phyloP scores from a whole-genome alignment of 345 rosid species.

The Syzygium aqueum region DNA sequence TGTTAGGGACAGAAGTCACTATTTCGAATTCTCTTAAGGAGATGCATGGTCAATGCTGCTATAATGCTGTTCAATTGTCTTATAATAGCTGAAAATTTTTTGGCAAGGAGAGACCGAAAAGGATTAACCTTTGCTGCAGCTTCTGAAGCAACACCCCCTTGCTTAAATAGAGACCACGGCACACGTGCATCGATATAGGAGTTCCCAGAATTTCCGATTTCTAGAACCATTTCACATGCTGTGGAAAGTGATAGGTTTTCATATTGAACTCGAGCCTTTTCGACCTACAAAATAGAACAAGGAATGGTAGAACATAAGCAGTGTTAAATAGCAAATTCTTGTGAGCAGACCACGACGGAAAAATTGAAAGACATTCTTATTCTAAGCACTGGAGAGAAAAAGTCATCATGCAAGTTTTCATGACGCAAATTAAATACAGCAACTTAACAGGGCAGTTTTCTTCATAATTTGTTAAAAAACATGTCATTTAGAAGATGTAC shows the following conservation, averaged over 20 bases:
- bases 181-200: constrained; percentile 68
- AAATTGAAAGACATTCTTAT: neutral
- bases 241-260: constrained; percentile 61
- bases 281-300: constrained; percentile 32
- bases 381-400: neutral
- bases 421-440: neutral
- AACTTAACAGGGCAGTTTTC: neutral
- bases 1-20: neutral
- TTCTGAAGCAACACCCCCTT: constrained; percentile 75
- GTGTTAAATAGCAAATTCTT: neutral
- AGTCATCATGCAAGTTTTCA: neutral
- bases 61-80: neutral
- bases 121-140: constrained; percentile 76
- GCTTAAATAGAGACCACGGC: constrained; percentile 87
- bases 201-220: constrained; percentile 89
- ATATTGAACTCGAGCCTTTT: constrained; percentile 52
- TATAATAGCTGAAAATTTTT: neutral
- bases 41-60: neutral
- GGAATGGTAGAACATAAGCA: neutral
- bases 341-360: neutral
- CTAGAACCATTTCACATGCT: constrained; percentile 81
- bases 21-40: neutral
- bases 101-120: neutral
- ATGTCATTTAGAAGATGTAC: neutral
- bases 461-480: neutral